Evolutionary conservation across 768 basidiomycete genomes (phyloP).

Genomic region (Suillus fuscotomentosus): DNA sequence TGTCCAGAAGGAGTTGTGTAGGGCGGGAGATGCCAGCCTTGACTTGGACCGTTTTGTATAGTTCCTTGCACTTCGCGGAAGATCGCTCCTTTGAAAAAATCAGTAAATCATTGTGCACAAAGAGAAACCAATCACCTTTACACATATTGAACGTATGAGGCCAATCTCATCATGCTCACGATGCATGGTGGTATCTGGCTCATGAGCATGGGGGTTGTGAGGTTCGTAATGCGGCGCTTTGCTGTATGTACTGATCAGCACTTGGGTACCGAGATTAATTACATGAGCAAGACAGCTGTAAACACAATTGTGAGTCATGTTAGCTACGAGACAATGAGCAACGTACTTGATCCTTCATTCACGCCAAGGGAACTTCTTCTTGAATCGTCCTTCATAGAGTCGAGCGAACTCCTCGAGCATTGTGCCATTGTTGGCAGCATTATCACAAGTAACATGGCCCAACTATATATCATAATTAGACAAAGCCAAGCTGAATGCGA

Average conservation of each 20-base stretch:
- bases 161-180: constrained; percentile 21
- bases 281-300: constrained; percentile 32
- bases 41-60: constrained; percentile 22
- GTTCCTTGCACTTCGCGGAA: constrained; percentile 9
- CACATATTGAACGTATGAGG: constrained; percentile 15
- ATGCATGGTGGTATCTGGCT: not conserved
- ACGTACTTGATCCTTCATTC: not conserved
- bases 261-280: constrained; percentile 34
- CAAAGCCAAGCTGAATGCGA: not conserved
- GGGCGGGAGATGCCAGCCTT: not conserved
- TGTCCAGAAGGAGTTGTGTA: constrained; percentile 24
- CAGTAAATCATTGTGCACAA: not conserved
- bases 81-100: constrained; percentile 19
- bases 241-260: constrained; percentile 16
- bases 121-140: constrained; percentile 4
- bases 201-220: not conserved
- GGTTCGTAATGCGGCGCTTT: not conserved
- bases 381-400: not conserved
- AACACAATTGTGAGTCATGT: not conserved
- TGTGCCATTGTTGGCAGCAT: constrained; percentile 36
- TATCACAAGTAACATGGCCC: constrained; percentile 36
- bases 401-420: constrained; percentile 30
- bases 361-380: not conserved
- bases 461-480: not conserved
- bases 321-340: not conserved